Conservation (phyloP, 768 basidiomycete species). For the Psilocybe sp. region DNA sequence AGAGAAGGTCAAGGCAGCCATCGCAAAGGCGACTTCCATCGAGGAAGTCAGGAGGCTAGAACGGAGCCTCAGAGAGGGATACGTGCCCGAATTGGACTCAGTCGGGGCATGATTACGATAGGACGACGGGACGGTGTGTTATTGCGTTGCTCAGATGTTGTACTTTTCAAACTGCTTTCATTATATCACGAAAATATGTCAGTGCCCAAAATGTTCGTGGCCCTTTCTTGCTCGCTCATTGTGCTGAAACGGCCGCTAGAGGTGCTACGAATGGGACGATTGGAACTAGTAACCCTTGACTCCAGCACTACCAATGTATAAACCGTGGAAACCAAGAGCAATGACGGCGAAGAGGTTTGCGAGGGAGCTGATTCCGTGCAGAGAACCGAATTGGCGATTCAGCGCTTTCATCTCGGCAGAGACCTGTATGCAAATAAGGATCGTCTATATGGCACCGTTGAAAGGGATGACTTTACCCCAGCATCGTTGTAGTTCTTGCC, state of each 20-base stretch:
- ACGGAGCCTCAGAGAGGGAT: constrained; percentile 80
- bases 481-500: constrained; percentile 64
- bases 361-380: constrained; percentile 70
- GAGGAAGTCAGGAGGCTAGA: constrained; percentile 87
- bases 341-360: constrained; percentile 62
- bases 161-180: constrained; percentile 13
- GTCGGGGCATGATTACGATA: constrained; percentile 57
- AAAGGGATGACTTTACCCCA: constrained; percentile 42
- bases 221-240: not conserved
- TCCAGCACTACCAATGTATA: constrained; percentile 64
- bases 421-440: constrained; percentile 36
- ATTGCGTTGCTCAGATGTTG: constrained; percentile 9
- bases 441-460: constrained; percentile 2
- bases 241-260: not conserved
- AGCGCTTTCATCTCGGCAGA: constrained; percentile 68
- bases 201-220: not conserved
- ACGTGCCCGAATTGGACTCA: constrained; percentile 73
- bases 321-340: constrained; percentile 62
- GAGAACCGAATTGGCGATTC: constrained; percentile 60
- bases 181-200: constrained; percentile 8
- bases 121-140: constrained; percentile 6
- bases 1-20: constrained; percentile 82
- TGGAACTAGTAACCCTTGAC: constrained; percentile 34
- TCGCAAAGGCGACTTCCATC: constrained; percentile 85
- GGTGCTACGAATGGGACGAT: not conserved